A percentile compares a stretch with the other conserved stretches of the same genome.
These are phyloP conservation scores for Bonia amplexicaulis DNA, from an alignment of 176 grass and related monocot genomes.

Conservation along the genomic window DNA sequence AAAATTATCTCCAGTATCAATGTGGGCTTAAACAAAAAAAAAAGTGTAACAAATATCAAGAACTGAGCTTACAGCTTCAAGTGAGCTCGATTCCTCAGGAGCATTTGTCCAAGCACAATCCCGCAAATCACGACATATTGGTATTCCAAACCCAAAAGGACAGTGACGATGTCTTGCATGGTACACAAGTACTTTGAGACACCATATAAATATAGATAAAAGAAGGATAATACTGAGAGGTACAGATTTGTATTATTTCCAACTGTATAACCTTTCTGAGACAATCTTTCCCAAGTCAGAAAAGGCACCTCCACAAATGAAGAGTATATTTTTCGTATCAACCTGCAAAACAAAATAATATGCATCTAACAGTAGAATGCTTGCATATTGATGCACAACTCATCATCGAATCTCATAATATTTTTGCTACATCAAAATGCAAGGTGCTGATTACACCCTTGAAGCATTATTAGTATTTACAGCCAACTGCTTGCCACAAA, in stretches of 20 bases:
- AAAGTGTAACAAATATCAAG: neutral
- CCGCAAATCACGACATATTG: slow-evolving; percentile 33
- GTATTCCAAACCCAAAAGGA: slow-evolving; percentile 56
- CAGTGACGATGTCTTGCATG: slow-evolving; percentile 40
- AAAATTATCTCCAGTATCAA: neutral
- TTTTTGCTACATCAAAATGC: neutral
- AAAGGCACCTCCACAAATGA: slow-evolving; percentile 81
- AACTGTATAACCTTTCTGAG: slow-evolving; percentile 48
- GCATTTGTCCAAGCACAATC: slow-evolving; percentile 29
- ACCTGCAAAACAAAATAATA: slow-evolving; percentile 52
- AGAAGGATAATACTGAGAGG: slow-evolving; percentile 4
- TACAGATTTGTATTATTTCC: slow-evolving; percentile 6
- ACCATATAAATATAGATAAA: neutral
- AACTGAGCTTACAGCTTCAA: slow-evolving; percentile 43
- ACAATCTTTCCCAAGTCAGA: slow-evolving; percentile 61
- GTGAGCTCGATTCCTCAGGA: slow-evolving; percentile 22
- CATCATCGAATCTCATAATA: neutral
- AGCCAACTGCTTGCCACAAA: neutral
- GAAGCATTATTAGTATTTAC: neutral
- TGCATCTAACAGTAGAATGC: neutral
- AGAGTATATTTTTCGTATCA: slow-evolving; percentile 68
- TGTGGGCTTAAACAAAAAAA: neutral
- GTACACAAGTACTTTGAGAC: slow-evolving; percentile 23
- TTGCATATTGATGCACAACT: neutral
- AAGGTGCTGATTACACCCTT: neutral